A percentile compares a stretch with the other conserved stretches of the same genome.
phyloP scores from a whole-genome alignment of 2,329 filamentous ascomycete species.

The Penicillium sp. region DNA sequence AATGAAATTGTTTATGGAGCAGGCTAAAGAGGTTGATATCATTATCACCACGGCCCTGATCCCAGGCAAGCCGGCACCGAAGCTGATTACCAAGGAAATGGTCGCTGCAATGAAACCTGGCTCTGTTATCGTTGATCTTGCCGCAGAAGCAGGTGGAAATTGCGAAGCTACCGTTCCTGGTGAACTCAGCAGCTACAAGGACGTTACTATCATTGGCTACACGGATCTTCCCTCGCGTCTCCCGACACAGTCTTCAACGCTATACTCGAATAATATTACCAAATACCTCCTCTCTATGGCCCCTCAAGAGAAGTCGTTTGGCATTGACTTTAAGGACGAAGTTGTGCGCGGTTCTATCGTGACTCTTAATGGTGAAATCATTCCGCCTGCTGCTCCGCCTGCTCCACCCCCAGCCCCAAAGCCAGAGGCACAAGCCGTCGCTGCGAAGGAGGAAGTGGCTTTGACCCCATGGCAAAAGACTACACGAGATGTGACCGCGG shows the following conservation, averaged over 20 bases:
- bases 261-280: constrained; percentile 92
- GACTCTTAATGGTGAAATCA: constrained; percentile 70
- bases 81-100: constrained; percentile 78
- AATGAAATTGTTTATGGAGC: constrained; percentile 88
- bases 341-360: constrained; percentile 84
- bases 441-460: constrained; percentile 57
- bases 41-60: constrained; percentile 92
- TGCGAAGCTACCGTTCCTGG: constrained; percentile 78
- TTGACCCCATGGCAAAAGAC: constrained; percentile 81
- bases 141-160: constrained; percentile 84
- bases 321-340: constrained; percentile 77
- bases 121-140: constrained; percentile 83
- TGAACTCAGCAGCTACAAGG: constrained; percentile 68
- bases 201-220: constrained; percentile 83
- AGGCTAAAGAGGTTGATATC: constrained; percentile 84
- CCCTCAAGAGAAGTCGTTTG: constrained; percentile 74
- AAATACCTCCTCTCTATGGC: constrained; percentile 82
- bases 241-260: constrained; percentile 81
- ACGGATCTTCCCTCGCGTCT: constrained; percentile 84
- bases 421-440: constrained; percentile 52
- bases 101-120: constrained; percentile 85
- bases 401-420: constrained; percentile 54
- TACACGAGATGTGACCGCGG: constrained; percentile 68
- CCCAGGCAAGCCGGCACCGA: constrained; percentile 77
- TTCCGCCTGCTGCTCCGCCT: constrained; percentile 73